Evolutionary conservation across 2,329 filamentous ascomycete genomes (phyloP).

Genomic region (Trichothecium roseum): DNA sequence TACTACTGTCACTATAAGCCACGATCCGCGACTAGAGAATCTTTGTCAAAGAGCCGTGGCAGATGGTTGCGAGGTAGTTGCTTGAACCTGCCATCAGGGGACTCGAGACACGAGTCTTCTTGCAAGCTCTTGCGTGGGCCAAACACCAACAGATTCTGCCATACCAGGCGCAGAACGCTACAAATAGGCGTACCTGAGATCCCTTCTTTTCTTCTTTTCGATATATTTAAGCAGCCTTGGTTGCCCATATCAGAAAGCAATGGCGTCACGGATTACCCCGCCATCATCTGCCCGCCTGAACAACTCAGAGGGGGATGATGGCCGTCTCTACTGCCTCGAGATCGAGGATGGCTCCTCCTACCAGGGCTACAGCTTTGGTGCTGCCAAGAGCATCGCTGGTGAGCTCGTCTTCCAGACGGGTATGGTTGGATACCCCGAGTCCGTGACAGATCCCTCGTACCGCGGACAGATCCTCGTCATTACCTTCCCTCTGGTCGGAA

Average conservation of each 20-base stretch:
- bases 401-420: slow-evolving; percentile 99
- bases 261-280: slow-evolving; percentile 26
- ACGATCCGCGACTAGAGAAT: slow-evolving; percentile 5
- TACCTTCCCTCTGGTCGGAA: slow-evolving; percentile 90
- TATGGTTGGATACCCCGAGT: slow-evolving; percentile 98
- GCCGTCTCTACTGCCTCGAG: slow-evolving; percentile 73
- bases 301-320: slow-evolving; percentile 30
- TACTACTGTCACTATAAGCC: slow-evolving; percentile 1
- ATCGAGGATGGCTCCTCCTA: slow-evolving; percentile 85
- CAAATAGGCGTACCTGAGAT: slow-evolving; percentile 2
- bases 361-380: slow-evolving; percentile 94
- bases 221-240: slow-evolving; percentile 1
- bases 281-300: slow-evolving; percentile 53
- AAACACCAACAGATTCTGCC: slow-evolving; percentile 12
- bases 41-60: slow-evolving; percentile 15
- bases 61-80: slow-evolving; percentile 26
- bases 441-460: slow-evolving; percentile 78
- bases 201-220: slow-evolving; percentile 14
- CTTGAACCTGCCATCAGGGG: slow-evolving; percentile 22
- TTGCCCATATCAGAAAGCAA: slow-evolving; percentile 10
- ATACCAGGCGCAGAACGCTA: slow-evolving; percentile 4
- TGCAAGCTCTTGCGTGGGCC: slow-evolving; percentile 21
- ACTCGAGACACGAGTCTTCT: slow-evolving; percentile 27
- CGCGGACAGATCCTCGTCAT: slow-evolving; percentile 91
- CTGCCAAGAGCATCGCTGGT: slow-evolving; percentile 85